phyloP scores from a whole-genome alignment of 2,329 filamentous ascomycete genomes.

The Coniochaeta prunicola region DNA sequence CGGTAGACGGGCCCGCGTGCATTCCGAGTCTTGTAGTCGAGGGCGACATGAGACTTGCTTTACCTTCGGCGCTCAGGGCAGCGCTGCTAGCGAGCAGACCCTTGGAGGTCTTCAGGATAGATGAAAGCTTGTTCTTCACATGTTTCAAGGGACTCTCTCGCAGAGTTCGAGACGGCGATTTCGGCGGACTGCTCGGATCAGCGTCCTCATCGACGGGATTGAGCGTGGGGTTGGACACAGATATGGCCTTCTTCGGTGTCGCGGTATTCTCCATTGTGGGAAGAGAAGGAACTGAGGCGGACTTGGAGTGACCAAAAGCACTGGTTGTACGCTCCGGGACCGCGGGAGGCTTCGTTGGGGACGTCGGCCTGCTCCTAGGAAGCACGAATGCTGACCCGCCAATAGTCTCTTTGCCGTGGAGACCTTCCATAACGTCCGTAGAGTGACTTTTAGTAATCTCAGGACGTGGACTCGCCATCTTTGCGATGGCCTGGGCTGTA shows the following conservation, averaged over 20 bases:
- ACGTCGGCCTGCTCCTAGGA: slow-evolving; percentile 29
- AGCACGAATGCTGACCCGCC: slow-evolving; percentile 38
- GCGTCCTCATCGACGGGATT: slow-evolving; percentile 38
- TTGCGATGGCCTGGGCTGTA: slow-evolving; percentile 23
- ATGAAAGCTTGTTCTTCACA: slow-evolving; percentile 87
- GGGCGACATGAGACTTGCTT: slow-evolving; percentile 38
- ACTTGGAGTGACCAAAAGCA: slow-evolving; percentile 49
- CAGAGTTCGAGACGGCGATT: slow-evolving; percentile 48
- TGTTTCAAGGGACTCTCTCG: slow-evolving; percentile 80
- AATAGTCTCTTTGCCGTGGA: slow-evolving; percentile 40
- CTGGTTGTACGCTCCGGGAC: slow-evolving; percentile 21
- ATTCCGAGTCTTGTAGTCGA: slow-evolving; percentile 38
- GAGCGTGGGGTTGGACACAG: slow-evolving; percentile 49
- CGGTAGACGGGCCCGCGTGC: slow-evolving; percentile 37
- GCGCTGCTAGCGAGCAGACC: slow-evolving; percentile 76
- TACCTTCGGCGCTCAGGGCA: slow-evolving; percentile 55
- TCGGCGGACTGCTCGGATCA: slow-evolving; percentile 39
- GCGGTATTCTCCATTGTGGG: slow-evolving; percentile 17
- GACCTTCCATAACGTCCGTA: slow-evolving; percentile 53
- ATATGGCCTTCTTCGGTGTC: slow-evolving; percentile 52
- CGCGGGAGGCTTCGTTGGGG: slow-evolving; percentile 26
- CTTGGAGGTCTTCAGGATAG: slow-evolving; percentile 81
- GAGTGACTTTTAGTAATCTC: slow-evolving; percentile 53
- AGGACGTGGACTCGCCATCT: slow-evolving; percentile 39
- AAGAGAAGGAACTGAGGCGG: slow-evolving; percentile 53